A percentile compares a stretch with the other conserved stretches of the same genome.
These are phyloP conservation scores for Ilex asprella DNA, from an alignment of 257 asterid genomes.

Conservation along the genomic window DNA sequence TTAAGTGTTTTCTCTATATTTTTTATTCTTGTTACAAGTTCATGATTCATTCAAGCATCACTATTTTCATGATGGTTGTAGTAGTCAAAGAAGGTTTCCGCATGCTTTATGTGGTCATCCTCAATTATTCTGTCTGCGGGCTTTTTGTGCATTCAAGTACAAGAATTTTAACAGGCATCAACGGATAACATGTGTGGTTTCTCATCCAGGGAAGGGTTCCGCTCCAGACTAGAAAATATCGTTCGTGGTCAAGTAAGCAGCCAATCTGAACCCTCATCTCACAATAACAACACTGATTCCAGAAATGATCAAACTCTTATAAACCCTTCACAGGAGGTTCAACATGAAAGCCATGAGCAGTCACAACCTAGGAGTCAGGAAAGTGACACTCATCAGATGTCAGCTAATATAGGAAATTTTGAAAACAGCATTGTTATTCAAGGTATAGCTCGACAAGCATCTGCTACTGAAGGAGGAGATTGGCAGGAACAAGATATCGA, in stretches of 20 bases:
- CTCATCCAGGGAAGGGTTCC: conserved; percentile 76
- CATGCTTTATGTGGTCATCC: too few species aligned
- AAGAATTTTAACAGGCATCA: too few species aligned
- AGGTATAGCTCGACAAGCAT: conserved; percentile 22
- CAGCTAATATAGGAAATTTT: conserved; percentile 25
- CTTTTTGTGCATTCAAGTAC: too few species aligned
- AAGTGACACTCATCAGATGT: conserved; percentile 30
- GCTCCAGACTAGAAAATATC: conserved; percentile 68
- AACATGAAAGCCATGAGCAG: conserved; percentile 35
- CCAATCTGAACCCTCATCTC: conserved; percentile 41
- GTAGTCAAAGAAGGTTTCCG: too few species aligned
- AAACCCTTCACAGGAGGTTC: conserved; percentile 42
- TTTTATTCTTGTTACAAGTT: too few species aligned
- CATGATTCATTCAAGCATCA: too few species aligned
- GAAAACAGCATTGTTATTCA: conserved; percentile 35
- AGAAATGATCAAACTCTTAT: conserved; percentile 41
- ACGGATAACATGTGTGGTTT: conserved; percentile 14
- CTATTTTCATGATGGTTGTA: too few species aligned
- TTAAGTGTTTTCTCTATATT: too few species aligned
- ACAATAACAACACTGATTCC: conserved; percentile 30
- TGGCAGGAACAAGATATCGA: conserved; percentile 43
- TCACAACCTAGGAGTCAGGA: conserved; percentile 33
- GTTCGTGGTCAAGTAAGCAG: conserved; percentile 75
- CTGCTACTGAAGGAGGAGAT: conserved; percentile 36
- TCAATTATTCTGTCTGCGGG: too few species aligned